Evolutionary conservation across 495 filamentous ascomycete species (phyloP), one percentile per base, ranked within the genome.

Genomic region (Podospora fimiseda): DNA sequence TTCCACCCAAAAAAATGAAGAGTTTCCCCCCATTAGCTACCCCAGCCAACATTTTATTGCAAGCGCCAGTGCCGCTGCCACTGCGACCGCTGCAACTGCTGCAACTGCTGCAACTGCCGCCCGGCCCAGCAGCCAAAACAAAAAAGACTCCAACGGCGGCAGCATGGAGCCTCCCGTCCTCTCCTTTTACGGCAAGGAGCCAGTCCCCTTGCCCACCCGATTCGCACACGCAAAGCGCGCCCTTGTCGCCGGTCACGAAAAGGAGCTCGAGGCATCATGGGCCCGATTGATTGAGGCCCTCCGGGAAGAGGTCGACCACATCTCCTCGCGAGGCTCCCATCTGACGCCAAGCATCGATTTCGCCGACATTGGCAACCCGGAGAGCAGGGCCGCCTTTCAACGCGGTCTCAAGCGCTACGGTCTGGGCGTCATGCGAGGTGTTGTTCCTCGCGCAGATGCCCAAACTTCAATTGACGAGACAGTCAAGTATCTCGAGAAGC

Each of bases 161-260:
- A 68, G 58, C 64, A 78, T 74, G 90, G 90, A 61, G 80, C 93
- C 70, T 82, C 94, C 64, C 81, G 87, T 56, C 79, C 81, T 70
- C 76, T 91, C 58, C 80, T 96, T 69, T 80, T 88, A 55, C 44
- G 88, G 89, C 56, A 79, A 81, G 23, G 73, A 84, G 55, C 82
- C 87, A 9, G 74, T 84, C 42, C 86, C 88, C n/a, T 74, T 96
- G 3, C 85, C 87, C 4, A 68, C 80, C 39, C 80, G 90, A n/a
- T 96, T 92, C 59, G 83, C 82, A 27, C 75, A 84, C 39, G 71
- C 95, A 21, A 96, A 95, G 63, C 67, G 67, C 23, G 70, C 69
- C 5, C 73, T 93, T 14, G 83, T 87, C 30, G 62, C 71, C 6
- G 86, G 86, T 18, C 81, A 84, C 70, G 85, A 89, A 62, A 69